Conservation (phyloP, 1,139 yeast genomes). For the Taiozyma sp. region DNA sequence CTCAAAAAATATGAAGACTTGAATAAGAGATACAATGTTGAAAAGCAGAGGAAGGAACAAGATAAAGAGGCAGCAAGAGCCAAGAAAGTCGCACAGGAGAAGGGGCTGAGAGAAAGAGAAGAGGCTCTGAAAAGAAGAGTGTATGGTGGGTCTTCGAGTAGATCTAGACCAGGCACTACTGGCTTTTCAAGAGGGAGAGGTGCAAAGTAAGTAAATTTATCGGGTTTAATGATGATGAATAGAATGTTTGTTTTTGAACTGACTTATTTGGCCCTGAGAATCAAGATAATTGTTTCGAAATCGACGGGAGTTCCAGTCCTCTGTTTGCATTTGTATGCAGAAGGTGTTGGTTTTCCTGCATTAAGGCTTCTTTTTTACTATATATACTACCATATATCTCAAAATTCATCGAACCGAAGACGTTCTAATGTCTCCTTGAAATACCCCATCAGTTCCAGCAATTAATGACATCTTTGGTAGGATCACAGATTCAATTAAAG, state of each 20-base stretch:
- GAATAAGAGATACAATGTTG: slow-evolving; percentile 14
- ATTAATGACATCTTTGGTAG: too few species aligned
- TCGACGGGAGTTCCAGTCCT: too few species aligned
- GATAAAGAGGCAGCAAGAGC: slow-evolving; percentile 13
- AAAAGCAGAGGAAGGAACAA: slow-evolving; percentile 18
- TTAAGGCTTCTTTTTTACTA: too few species aligned
- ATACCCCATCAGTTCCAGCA: too few species aligned
- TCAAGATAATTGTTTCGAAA: too few species aligned
- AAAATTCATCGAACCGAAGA: too few species aligned
- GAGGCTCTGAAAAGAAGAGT: slow-evolving; percentile 22
- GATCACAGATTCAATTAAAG: too few species aligned
- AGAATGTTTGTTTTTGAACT: neutral
- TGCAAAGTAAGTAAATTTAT: neutral
- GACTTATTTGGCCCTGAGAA: neutral
- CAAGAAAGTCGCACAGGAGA: slow-evolving; percentile 12
- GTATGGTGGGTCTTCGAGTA: slow-evolving; percentile 13
- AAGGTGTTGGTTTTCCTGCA: too few species aligned
- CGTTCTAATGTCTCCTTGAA: too few species aligned
- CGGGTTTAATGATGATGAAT: neutral
- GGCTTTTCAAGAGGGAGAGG: neutral
- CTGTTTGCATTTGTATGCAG: too few species aligned
- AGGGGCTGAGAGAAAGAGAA: slow-evolving; percentile 16
- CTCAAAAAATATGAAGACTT: slow-evolving; percentile 18
- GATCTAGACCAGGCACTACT: neutral
- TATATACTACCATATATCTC: too few species aligned